phyloP scores from a whole-genome alignment of 208 protist genomes.

The Trypanosoma lewisi region DNA sequence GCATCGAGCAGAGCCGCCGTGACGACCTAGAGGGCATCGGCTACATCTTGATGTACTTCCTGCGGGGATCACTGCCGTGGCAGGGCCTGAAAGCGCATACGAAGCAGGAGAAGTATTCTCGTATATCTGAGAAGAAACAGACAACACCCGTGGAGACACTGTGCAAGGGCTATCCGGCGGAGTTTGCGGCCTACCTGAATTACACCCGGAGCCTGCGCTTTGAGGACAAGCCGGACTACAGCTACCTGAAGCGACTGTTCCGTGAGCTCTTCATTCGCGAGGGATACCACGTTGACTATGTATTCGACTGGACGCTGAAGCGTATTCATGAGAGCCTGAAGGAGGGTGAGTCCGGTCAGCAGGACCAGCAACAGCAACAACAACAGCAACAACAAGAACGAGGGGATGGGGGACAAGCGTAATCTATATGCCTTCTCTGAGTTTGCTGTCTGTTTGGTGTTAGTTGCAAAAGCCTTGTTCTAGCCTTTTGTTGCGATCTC shows the following conservation, averaged over 20 bases:
- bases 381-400: constrained; percentile 27
- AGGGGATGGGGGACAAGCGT: not conserved
- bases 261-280: constrained; percentile 98
- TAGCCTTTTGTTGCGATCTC: too few relatives aligned
- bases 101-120: constrained; percentile 99
- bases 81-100: constrained; percentile 96
- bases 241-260: constrained; percentile 97
- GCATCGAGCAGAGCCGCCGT: constrained; percentile 95
- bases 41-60: constrained; percentile 99
- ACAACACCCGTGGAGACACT: constrained; percentile 94
- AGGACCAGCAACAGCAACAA: constrained; percentile 23
- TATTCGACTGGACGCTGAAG: constrained; percentile 98
- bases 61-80: constrained; percentile 98
- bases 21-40: constrained; percentile 99
- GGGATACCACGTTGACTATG: constrained; percentile 97
- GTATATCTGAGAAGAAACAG: constrained; percentile 98
- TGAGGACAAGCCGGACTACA: constrained; percentile 99
- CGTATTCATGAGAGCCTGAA: constrained; percentile 49
- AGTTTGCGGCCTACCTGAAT: constrained; percentile 98
- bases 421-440: not conserved
- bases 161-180: constrained; percentile 91
- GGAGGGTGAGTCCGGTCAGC: constrained; percentile 6
- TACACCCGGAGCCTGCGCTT: constrained; percentile 97
- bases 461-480: too few relatives aligned
- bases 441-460: too few relatives aligned